phyloP scores from a whole-genome alignment of 208 protist genomes.

The Acanthamoeba healyi region DNA sequence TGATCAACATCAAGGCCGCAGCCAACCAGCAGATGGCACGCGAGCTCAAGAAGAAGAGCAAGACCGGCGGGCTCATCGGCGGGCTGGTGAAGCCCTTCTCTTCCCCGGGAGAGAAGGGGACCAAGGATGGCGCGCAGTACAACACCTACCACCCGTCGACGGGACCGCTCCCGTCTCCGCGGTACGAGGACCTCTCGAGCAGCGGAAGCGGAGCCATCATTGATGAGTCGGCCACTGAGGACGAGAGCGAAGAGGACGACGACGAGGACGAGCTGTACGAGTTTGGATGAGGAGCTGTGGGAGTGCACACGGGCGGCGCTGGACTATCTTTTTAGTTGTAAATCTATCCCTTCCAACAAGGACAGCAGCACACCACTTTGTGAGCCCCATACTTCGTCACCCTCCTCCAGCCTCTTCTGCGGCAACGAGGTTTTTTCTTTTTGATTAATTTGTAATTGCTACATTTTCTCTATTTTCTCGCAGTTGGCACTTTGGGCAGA shows the following conservation, averaged over 20 bases:
- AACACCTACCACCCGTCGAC: neutral
- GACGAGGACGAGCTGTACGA: slow-evolving; percentile 59
- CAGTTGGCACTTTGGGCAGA: neutral
- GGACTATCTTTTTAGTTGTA: neutral
- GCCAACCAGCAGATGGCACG: slow-evolving; percentile 46
- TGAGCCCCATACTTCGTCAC: too few species aligned
- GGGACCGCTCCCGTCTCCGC: neutral
- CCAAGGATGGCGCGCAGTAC: slow-evolving; percentile 22
- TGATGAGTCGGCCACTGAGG: neutral
- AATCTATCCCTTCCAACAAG: too few species aligned
- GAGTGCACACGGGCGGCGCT: neutral
- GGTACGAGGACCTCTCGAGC: slow-evolving; percentile 14
- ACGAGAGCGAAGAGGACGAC: slow-evolving; percentile 24
- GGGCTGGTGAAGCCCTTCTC: slow-evolving; percentile 19
- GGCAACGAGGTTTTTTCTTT: neutral
- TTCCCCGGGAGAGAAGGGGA: neutral
- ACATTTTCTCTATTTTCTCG: neutral
- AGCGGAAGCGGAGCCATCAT: slow-evolving; percentile 20
- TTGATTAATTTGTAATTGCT: neutral
- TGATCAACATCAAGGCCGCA: slow-evolving; percentile 70
- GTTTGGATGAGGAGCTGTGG: slow-evolving; percentile 51
- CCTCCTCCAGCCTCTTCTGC: neutral
- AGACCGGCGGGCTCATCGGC: slow-evolving; percentile 27
- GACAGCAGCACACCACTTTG: too few species aligned
- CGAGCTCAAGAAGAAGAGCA: slow-evolving; percentile 68